Conservation (phyloP, 495 filamentous ascomycete genomes). For the Pyrenula massariospora region DNA sequence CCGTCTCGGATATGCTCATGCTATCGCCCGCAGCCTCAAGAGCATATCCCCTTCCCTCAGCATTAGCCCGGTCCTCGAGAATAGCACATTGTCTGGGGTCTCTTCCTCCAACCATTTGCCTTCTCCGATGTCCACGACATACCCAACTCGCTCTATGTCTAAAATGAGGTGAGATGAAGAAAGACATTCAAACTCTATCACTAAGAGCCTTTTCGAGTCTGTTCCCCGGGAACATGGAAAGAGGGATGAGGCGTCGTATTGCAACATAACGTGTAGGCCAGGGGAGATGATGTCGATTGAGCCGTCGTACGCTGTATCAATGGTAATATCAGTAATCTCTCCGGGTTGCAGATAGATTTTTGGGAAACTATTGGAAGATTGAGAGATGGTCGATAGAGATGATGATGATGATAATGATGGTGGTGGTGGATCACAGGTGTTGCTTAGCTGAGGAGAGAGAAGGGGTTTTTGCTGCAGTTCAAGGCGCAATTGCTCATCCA, state of each 20-base stretch:
- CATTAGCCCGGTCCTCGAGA: not conserved
- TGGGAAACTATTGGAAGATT: not conserved
- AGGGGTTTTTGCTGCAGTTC: not conserved
- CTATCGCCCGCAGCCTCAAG: not conserved
- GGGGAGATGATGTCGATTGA: not conserved
- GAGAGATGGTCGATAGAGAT: not conserved
- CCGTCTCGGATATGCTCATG: too few relatives aligned
- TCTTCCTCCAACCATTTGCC: not conserved
- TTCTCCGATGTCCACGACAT: not conserved
- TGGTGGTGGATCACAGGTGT: not conserved
- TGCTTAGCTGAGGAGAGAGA: not conserved
- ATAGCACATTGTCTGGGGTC: not conserved
- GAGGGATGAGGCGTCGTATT: not conserved
- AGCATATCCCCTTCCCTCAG: not conserved
- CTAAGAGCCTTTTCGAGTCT: not conserved
- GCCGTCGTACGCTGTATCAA: not conserved
- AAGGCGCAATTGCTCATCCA: not conserved
- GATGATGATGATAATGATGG: not conserved
- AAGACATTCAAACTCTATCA: not conserved
- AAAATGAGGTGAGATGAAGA: not conserved
- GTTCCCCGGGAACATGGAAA: not conserved
- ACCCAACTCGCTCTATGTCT: not conserved
- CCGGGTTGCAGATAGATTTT: not conserved
- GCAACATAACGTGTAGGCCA: not conserved
- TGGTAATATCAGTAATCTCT: not conserved